phyloP scores from a whole-genome alignment of 768 basidiomycete genomes.

The Austroboletus eburneus region DNA sequence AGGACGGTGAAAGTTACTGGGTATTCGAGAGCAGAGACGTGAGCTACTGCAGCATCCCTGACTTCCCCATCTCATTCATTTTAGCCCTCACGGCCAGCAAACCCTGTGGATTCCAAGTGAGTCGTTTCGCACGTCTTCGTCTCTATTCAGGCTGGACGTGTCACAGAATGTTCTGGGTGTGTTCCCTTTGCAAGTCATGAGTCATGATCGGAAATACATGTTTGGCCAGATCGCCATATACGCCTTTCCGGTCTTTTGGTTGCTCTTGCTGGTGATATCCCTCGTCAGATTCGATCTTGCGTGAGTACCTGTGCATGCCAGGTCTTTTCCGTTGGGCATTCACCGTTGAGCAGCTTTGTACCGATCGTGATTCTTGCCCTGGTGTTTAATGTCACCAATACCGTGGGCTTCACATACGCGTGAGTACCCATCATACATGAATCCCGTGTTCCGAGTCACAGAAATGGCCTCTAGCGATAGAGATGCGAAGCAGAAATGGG shows the following conservation, averaged over 20 bases:
- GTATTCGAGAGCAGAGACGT: constrained; percentile 98
- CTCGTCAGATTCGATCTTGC: constrained; percentile 83
- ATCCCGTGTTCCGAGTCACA: constrained; percentile 10
- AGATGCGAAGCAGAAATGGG: constrained; percentile 92
- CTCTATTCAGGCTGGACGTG: constrained; percentile 6
- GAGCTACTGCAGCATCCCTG: constrained; percentile 29
- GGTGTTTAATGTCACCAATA: constrained; percentile 94
- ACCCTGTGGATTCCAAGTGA: constrained; percentile 83
- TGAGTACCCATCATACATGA: constrained; percentile 35
- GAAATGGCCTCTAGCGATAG: constrained; percentile 54
- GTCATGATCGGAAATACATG: constrained; percentile 11
- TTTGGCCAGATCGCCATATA: constrained; percentile 75
- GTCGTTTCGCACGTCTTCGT: constrained; percentile 22
- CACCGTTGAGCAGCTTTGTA: constrained; percentile 60
- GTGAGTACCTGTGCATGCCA: constrained; percentile 43
- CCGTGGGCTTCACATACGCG: constrained; percentile 96
- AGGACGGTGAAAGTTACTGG: constrained; percentile 95
- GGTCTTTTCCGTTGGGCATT: constrained; percentile 5
- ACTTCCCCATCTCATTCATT: constrained; percentile 8
- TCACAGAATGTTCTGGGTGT: constrained; percentile 88
- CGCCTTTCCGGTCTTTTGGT: constrained; percentile 85
- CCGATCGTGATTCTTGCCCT: constrained; percentile 93
- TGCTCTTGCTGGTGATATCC: constrained; percentile 81
- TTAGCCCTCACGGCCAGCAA: constrained; percentile 84
- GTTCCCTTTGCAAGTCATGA: constrained; percentile 22